Conservation (phyloP, 805 yeast genomes). For the Diddensiella transvaalensis region DNA sequence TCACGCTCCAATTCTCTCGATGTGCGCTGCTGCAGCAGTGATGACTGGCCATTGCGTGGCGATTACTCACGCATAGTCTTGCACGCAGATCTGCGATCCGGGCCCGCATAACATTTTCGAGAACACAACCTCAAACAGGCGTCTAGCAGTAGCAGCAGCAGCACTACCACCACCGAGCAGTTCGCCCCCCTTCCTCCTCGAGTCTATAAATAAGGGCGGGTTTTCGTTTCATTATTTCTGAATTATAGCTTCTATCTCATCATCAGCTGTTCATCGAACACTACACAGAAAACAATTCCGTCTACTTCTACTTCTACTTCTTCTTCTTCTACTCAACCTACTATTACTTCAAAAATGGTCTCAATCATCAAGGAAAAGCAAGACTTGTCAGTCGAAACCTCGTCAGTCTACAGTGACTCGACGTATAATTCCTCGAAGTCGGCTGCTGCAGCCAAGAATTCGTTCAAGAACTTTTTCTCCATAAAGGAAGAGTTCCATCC, state of each 20-base stretch:
- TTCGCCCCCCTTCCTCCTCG: too few relatives aligned
- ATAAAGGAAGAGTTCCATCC: neutral
- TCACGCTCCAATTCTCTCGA: too few relatives aligned
- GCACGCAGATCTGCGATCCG: too few relatives aligned
- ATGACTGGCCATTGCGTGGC: neutral
- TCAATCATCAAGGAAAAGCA: neutral
- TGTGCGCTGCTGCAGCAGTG: neutral
- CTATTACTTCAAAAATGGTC: neutral
- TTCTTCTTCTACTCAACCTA: neutral
- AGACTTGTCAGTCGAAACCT: neutral
- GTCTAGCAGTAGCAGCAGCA: too few relatives aligned
- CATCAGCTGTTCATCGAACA: neutral
- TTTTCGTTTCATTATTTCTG: too few relatives aligned
- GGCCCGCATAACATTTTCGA: too few relatives aligned
- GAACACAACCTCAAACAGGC: too few relatives aligned
- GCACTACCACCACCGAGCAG: too few relatives aligned
- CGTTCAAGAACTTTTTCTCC: neutral
- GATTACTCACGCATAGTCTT: neutral
- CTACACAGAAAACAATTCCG: neutral
- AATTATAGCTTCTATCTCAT: neutral
- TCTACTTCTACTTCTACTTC: neutral
- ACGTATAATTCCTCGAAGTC: neutral
- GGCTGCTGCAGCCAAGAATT: neutral
- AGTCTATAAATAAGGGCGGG: too few relatives aligned
- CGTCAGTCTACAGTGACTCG: neutral